Evolutionary conservation across 176 grass and related monocot genomes (phyloP), one percentile per base, ranked within the genome.

Genomic region (Elymus sibiricus): DNA sequence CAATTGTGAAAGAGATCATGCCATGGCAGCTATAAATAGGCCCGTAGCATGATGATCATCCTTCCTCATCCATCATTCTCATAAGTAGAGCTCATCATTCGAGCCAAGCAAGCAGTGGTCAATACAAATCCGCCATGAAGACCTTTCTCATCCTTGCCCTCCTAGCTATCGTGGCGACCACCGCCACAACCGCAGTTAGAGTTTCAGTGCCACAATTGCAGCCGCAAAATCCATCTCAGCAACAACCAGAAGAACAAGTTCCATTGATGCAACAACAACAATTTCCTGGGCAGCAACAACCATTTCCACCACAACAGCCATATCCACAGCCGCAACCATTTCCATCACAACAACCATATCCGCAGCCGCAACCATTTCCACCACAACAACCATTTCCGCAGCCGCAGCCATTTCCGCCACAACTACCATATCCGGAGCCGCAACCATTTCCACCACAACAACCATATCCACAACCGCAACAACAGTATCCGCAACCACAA

Each of bases 11-110:
- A 76, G 26, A 49, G 51, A 51, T 16, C 27, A 34, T 62, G 70
- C 56, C 63, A 34, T 32, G 19, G 25, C 31, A 53, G 74, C 42
- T 85, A 77, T 67, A 85, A 85, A 77, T 38, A 66, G 5, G 58
- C 28, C 16, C 3, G 7, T 42, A 66, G 29, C 28, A 67, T 67
- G 29, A 68, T 10, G 16, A 68, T 68, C 65, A 31, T 68, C 31
- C 15, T 68, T 17, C 65, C 27, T 64, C 62, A 64, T 16, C 62
- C 60, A 66, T 66, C 28, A 16, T 68, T 68, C 65, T 35, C 31
- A 37, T 16, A 32, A 14, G 15, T 66, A 7, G 13, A 31, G 27
- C 2, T 3, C 19, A n/a, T 29, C 27, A 65, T 31, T 14, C 6
- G 31, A 65, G 63, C 63, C 5, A 65, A 5, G 25, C 27, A 31